phyloP scores from a whole-genome alignment of 352 stramenopile genomes.

The Aphanomyces invadans region DNA sequence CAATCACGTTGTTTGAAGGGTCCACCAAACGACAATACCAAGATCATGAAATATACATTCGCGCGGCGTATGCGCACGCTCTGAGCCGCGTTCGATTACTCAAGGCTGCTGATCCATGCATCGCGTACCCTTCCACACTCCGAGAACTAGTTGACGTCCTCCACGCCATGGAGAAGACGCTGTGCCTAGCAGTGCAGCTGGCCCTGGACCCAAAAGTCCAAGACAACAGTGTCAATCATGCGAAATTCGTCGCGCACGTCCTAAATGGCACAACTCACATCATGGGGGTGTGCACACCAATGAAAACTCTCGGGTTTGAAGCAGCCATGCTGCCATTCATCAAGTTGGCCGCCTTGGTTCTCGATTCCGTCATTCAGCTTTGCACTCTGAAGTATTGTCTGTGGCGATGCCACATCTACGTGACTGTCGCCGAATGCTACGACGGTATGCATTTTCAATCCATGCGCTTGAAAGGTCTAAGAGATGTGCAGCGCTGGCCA shows the following conservation, averaged over 20 bases:
- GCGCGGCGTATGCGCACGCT: background rate
- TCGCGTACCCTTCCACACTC: conserved; percentile 13
- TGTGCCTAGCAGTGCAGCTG: background rate
- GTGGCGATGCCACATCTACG: conserved; percentile 56
- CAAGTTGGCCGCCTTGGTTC: conserved; percentile 51
- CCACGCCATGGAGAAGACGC: background rate
- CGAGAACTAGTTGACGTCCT: background rate
- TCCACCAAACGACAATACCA: background rate
- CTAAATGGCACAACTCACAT: conserved; percentile 59
- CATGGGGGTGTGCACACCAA: conserved; percentile 41
- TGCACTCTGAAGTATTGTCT: conserved; percentile 55
- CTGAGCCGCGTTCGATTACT: conserved; percentile 3
- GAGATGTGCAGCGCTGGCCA: conserved; percentile 26
- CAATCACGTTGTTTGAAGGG: background rate
- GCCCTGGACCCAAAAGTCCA: conserved; percentile 1
- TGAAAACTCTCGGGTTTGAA: conserved; percentile 43
- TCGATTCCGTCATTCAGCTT: conserved; percentile 47
- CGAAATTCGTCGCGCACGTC: conserved; percentile 32
- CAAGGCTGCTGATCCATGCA: background rate
- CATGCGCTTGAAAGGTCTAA: background rate
- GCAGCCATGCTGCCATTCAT: conserved; percentile 47
- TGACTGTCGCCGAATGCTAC: conserved; percentile 49
- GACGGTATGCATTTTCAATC: conserved; percentile 25
- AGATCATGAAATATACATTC: conserved; percentile 6
- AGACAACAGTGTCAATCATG: background rate